phyloP scores from a whole-genome alignment of 2,329 filamentous ascomycete genomes.

The Tothia fuscella region DNA sequence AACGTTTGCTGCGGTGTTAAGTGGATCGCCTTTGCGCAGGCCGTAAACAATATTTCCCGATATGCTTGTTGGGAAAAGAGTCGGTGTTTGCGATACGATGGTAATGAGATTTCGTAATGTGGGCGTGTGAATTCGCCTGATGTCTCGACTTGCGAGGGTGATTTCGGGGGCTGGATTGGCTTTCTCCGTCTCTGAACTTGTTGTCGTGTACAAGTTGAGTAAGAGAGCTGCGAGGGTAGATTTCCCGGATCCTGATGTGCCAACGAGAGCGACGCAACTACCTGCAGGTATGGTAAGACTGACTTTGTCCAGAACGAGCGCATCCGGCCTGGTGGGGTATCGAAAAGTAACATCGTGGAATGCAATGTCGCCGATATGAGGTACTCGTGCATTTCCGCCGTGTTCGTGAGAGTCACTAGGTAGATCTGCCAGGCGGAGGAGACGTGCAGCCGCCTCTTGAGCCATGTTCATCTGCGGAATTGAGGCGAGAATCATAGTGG shows the following conservation, averaged over 20 bases:
- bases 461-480: conserved; percentile 73
- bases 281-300: conserved; percentile 52
- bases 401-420: conserved; percentile 48
- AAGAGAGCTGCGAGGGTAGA: conserved; percentile 69
- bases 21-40: conserved; percentile 34
- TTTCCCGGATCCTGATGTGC: conserved; percentile 81
- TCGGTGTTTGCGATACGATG: conserved; percentile 58
- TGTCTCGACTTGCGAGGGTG: conserved; percentile 42
- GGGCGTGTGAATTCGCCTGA: conserved; percentile 46
- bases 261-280: conserved; percentile 66
- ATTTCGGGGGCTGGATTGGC: too few relatives aligned
- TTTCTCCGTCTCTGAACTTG: conserved; percentile 5
- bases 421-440: conserved; percentile 59
- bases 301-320: conserved; percentile 49
- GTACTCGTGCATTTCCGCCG: conserved; percentile 33
- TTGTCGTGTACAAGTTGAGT: conserved; percentile 52
- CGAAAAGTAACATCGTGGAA: conserved; percentile 56
- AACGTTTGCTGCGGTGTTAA: conserved; percentile 29
- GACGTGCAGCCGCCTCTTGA: conserved; percentile 56
- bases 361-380: conserved; percentile 40
- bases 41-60: conserved; percentile 77
- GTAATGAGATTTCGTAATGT: conserved; percentile 50
- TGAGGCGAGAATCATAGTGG: conserved; percentile 55
- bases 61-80: conserved; percentile 67
- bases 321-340: conserved; percentile 50